Percentiles rank a stretch among this genome's conserved stretches.
phyloP scores from a whole-genome alignment of 192 early-diverging fungal species.

The Spizellomyces sp. region DNA sequence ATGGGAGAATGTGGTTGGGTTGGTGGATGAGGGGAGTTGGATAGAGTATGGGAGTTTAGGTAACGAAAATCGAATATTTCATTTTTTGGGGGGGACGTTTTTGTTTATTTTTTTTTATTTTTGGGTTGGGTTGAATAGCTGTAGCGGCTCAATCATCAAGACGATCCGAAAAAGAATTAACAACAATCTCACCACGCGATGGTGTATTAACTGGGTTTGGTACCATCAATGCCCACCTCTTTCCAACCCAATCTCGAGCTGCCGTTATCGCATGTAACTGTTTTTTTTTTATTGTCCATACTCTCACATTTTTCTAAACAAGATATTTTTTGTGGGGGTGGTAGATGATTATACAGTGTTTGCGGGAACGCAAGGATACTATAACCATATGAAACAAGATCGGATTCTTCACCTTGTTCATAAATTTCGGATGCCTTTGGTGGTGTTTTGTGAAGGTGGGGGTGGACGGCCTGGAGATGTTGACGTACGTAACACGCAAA shows the following conservation, averaged over 20 bases:
- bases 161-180: slow-evolving; percentile 25
- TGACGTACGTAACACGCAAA: not conserved
- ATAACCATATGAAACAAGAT: slow-evolving; percentile 32
- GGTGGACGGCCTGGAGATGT: slow-evolving; percentile 31
- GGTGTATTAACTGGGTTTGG: slow-evolving; percentile 14
- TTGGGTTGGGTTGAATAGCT: not conserved
- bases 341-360: slow-evolving; percentile 33
- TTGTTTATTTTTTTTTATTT: too few species aligned
- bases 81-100: too few species aligned
- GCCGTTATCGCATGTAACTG: too few species aligned
- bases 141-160: slow-evolving; percentile 23
- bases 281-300: too few species aligned
- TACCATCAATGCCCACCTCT: slow-evolving; percentile 1
- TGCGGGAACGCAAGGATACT: slow-evolving; percentile 32
- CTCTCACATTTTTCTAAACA: not conserved
- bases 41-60: slow-evolving; percentile 32
- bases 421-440: slow-evolving; percentile 21
- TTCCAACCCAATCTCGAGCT: not conserved
- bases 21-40: slow-evolving; percentile 20
- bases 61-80: too few species aligned
- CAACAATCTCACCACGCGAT: slow-evolving; percentile 7
- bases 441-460: slow-evolving; percentile 33
- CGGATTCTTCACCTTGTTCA: slow-evolving; percentile 22
- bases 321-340: slow-evolving; percentile 16
- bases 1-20: slow-evolving; percentile 11